These are phyloP conservation scores for Penicillium palitans DNA, from an alignment of 2,329 filamentous ascomycete genomes.

Conservation along the genomic window DNA sequence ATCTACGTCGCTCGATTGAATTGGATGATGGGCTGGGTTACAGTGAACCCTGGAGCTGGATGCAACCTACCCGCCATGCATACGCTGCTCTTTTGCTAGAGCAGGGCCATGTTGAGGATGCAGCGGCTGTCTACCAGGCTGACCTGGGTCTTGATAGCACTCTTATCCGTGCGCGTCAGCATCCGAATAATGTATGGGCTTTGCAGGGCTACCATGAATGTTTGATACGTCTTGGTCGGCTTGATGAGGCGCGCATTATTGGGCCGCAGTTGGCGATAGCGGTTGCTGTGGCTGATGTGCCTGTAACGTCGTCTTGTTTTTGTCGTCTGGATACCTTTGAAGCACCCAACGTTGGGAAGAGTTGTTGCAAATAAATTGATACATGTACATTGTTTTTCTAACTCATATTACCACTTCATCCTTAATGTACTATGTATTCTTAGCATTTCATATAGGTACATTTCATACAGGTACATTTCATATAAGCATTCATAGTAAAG, in stretches of 20 bases:
- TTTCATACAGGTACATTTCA: too few relatives aligned
- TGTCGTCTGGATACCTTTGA: conserved; percentile 42
- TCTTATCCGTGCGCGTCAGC: conserved; percentile 63
- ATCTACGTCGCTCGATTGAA: conserved; percentile 58
- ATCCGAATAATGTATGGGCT: conserved; percentile 74
- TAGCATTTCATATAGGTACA: background rate
- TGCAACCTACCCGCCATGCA: conserved; percentile 71
- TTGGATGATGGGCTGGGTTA: conserved; percentile 66
- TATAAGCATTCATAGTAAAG: too few relatives aligned
- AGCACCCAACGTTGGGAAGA: conserved; percentile 8
- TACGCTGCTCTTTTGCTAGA: conserved; percentile 69
- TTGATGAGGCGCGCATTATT: conserved; percentile 51
- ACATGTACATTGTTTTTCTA: background rate
- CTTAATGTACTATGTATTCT: background rate
- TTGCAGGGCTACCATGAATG: conserved; percentile 74
- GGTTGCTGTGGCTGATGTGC: conserved; percentile 59
- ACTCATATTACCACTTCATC: background rate
- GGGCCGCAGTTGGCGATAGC: conserved; percentile 54
- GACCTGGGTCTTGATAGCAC: conserved; percentile 62
- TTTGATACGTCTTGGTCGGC: conserved; percentile 55
- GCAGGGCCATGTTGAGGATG: conserved; percentile 60
- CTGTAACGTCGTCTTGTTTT: conserved; percentile 60
- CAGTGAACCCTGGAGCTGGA: conserved; percentile 77
- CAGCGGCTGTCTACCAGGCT: conserved; percentile 58
- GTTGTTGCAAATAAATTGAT: conserved; percentile 14